These are phyloP conservation scores for Cryptosporidium xiaoi DNA, from an alignment of 169 alveolate genomes.

Conservation along the genomic window DNA sequence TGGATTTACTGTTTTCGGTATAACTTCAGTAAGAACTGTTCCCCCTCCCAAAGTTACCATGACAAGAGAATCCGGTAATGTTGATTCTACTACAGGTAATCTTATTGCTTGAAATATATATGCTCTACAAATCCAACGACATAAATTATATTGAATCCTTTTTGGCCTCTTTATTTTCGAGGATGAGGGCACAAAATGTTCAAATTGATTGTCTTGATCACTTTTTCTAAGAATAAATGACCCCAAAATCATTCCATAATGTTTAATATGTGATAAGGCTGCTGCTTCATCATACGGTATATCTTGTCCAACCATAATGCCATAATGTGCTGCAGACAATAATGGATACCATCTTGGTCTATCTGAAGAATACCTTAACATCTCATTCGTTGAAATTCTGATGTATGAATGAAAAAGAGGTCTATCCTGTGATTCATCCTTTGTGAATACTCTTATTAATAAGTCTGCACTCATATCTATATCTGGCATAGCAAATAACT, in stretches of 20 bases:
- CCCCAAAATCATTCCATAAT: constrained; percentile 72
- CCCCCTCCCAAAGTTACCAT: constrained; percentile 74
- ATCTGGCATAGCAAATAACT: constrained; percentile 62
- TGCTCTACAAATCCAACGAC: constrained; percentile 73
- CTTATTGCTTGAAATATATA: constrained; percentile 72
- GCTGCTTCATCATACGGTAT: constrained; percentile 74
- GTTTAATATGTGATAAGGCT: constrained; percentile 69
- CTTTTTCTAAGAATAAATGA: constrained; percentile 62
- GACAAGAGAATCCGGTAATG: constrained; percentile 63
- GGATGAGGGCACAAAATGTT: constrained; percentile 36
- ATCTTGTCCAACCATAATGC: constrained; percentile 73
- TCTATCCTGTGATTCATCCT: constrained; percentile 58
- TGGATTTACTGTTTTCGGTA: constrained; percentile 71
- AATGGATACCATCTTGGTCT: constrained; percentile 72
- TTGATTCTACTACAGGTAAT: constrained; percentile 70
- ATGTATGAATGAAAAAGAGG: constrained; percentile 72
- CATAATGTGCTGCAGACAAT: constrained; percentile 73
- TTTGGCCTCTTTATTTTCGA: constrained; percentile 47
- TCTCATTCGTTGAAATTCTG: constrained; percentile 58
- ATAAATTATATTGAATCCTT: constrained; percentile 60
- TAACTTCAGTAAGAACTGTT: constrained; percentile 68
- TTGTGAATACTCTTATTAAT: constrained; percentile 46
- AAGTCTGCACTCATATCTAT: constrained; percentile 72
- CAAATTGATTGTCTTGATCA: constrained; percentile 51
- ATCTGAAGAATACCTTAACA: constrained; percentile 60